Conservation (phyloP, 139 green algal species). For the Chlamydomonas sphaeroides region DNA sequence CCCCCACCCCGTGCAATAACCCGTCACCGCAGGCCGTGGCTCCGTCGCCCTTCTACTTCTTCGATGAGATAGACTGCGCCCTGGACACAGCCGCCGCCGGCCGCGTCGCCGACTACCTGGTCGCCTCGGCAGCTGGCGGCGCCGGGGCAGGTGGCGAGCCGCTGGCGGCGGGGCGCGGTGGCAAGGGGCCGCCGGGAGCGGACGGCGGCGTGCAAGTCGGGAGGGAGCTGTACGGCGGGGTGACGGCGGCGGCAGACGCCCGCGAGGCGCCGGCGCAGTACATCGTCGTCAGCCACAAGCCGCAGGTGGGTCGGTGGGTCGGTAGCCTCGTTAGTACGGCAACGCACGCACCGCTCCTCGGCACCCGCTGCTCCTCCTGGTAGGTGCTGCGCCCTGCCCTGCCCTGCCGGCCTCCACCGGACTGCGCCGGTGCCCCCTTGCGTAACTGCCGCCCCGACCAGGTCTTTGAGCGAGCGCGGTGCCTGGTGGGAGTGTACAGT, state of each 20-base stretch:
- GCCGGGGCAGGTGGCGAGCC: background rate
- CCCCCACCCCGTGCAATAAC: no score
- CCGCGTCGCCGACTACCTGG: constrained; percentile 67
- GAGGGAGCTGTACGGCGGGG: background rate
- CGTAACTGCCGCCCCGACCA: background rate
- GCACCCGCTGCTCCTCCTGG: no score
- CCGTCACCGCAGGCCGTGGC: constrained; percentile 68
- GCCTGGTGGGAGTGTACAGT: constrained; percentile 53
- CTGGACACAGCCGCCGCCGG: constrained; percentile 72
- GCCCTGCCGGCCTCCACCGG: no score
- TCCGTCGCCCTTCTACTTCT: constrained; percentile 90
- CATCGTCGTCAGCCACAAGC: constrained; percentile 81
- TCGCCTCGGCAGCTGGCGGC: background rate
- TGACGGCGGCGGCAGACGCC: background rate
- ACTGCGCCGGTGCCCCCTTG: background rate
- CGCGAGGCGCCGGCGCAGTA: constrained; percentile 69
- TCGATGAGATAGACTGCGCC: constrained; percentile 80
- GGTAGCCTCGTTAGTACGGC: background rate
- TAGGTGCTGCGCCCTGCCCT: no score
- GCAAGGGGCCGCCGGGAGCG: no score
- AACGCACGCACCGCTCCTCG: no score
- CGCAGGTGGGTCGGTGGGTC: constrained; percentile 53
- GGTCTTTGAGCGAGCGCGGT: constrained; percentile 52
- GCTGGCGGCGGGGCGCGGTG: background rate
- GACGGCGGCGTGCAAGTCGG: background rate